These are phyloP conservation scores for Phytophthora pluvialis DNA, from an alignment of 352 stramenopile genomes.

Conservation along the genomic window DNA sequence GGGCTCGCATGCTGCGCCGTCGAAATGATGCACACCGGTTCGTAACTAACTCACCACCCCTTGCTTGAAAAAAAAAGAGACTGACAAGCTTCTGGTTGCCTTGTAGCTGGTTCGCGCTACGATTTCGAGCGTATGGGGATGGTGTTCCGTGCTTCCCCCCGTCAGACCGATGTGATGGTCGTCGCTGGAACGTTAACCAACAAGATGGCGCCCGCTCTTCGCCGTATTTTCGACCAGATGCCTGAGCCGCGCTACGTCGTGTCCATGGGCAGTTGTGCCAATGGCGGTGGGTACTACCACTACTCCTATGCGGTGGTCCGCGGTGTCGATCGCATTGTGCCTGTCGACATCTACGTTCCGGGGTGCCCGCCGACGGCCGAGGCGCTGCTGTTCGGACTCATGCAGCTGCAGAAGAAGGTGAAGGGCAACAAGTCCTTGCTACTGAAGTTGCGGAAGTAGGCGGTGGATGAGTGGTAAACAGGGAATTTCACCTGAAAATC, in stretches of 20 bases:
- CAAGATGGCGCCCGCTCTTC: slow-evolving; percentile 99
- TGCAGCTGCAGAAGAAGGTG: slow-evolving; percentile 28
- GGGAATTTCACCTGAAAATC: no score
- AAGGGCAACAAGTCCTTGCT: slow-evolving; percentile 22
- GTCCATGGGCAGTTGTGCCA: slow-evolving; percentile 98
- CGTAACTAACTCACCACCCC: no score
- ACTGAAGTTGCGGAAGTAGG: slow-evolving; percentile 25
- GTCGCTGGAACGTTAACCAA: slow-evolving; percentile 98
- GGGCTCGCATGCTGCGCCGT: no score
- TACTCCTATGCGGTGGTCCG: slow-evolving; percentile 98
- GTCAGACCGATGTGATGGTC: slow-evolving; percentile 98
- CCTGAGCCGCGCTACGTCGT: slow-evolving; percentile 98
- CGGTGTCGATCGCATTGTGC: slow-evolving; percentile 96
- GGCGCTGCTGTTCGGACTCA: slow-evolving; percentile 18
- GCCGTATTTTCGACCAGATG: slow-evolving; percentile 98
- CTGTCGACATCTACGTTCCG: slow-evolving; percentile 99
- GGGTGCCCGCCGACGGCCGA: slow-evolving; percentile 83
- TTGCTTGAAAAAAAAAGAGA: no score
- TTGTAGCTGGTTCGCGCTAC: slow-evolving; percentile 82
- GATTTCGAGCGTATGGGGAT: slow-evolving; percentile 98
- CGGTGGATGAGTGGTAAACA: no score
- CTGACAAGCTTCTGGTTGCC: background rate
- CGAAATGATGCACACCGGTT: no score
- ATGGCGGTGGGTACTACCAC: slow-evolving; percentile 90
- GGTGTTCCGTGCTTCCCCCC: slow-evolving; percentile 95